Evolutionary conservation across 73 alveolate species (phyloP).

Genomic region (Tetrahymena elliotti): DNA sequence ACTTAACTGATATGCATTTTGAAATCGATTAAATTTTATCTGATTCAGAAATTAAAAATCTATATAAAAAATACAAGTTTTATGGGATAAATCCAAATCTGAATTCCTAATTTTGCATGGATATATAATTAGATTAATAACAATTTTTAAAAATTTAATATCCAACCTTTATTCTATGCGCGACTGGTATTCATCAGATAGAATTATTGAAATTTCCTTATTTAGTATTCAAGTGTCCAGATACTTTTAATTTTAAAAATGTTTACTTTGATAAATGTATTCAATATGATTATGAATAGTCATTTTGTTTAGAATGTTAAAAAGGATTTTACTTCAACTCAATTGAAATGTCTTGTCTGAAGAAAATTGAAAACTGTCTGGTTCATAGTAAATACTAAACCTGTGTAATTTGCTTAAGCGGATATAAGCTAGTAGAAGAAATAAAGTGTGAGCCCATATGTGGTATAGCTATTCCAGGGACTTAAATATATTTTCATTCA

Average conservation of each 20-base stretch:
- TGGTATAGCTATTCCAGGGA: neutral
- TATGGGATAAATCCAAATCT: neutral
- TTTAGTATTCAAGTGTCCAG: neutral
- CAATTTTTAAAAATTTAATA: too few species aligned
- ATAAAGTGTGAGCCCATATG: neutral
- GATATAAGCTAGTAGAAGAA: neutral
- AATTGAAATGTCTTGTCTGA: neutral
- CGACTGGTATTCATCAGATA: too few species aligned
- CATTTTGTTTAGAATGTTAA: neutral
- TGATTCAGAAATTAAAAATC: neutral
- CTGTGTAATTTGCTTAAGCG: neutral
- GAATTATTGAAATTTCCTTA: neutral
- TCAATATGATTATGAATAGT: neutral
- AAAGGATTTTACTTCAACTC: neutral
- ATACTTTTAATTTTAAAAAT: too few species aligned
- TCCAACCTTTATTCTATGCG: too few species aligned
- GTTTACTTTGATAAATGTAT: neutral
- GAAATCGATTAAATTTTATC: neutral
- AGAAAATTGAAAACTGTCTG: neutral
- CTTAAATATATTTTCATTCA: neutral
- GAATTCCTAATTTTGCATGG: too few species aligned
- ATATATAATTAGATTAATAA: too few species aligned
- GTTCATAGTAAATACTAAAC: neutral
- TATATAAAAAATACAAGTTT: neutral
- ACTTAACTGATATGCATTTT: neutral